Conservation (phyloP, 345 rosid species). For the Eucalyptus viminalis region DNA sequence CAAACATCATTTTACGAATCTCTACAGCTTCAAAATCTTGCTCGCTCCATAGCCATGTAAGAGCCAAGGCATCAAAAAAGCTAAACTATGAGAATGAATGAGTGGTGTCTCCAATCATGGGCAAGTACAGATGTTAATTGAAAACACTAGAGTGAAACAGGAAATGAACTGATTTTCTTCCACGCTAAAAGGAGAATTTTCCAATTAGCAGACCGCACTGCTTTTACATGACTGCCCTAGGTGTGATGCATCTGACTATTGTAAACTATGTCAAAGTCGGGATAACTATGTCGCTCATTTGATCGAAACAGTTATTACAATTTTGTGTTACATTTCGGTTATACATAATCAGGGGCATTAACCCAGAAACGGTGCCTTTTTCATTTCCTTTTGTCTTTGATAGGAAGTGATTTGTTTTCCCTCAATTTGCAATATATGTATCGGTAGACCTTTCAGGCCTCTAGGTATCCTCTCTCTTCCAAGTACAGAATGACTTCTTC, state of each 20-base stretch:
- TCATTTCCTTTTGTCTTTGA: background rate
- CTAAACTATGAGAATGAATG: background rate
- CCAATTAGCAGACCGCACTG: background rate
- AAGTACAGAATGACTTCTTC: constrained; percentile 53
- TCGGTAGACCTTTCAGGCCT: constrained; percentile 7
- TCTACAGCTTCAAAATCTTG: background rate
- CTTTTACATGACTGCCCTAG: background rate
- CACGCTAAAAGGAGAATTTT: background rate
- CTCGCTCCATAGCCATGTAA: background rate
- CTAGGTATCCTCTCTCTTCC: constrained; percentile 51
- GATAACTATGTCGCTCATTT: background rate
- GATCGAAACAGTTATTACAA: background rate
- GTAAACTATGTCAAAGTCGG: background rate
- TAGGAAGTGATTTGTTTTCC: background rate
- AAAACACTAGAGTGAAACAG: background rate
- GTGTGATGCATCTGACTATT: background rate
- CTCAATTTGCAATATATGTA: background rate
- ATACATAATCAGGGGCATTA: background rate
- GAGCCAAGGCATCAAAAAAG: background rate
- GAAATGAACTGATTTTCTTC: background rate
- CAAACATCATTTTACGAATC: background rate
- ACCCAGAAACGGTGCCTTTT: background rate
- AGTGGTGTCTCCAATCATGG: background rate
- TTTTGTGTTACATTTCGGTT: background rate
- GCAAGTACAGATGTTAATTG: background rate